Conservation (phyloP, 2,329 filamentous ascomycete species). For the Phaeosphaeria sp. region DNA sequence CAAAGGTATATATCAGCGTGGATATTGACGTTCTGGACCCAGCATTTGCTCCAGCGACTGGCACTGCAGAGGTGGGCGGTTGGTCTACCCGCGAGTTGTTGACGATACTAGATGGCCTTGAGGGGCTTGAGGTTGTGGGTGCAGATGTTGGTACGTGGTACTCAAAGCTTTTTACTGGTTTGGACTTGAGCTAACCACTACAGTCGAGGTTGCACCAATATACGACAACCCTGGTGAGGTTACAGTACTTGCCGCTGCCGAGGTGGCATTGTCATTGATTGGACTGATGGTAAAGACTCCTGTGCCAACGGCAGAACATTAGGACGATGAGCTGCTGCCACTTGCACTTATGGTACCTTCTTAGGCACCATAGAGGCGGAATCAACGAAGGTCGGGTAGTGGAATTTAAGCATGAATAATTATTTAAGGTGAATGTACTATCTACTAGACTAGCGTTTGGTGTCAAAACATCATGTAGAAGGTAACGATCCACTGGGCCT, state of each 20-base stretch:
- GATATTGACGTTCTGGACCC: conserved; percentile 65
- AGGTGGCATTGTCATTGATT: conserved; percentile 60
- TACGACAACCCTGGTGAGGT: conserved; percentile 68
- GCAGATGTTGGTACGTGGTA: conserved; percentile 59
- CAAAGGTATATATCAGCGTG: conserved; percentile 63
- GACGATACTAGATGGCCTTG: conserved; percentile 65
- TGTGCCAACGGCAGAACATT: neutral
- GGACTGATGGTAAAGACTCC: conserved; percentile 53
- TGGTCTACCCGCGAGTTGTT: conserved; percentile 67
- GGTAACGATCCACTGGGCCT: neutral
- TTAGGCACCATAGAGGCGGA: neutral
- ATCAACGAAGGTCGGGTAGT: neutral
- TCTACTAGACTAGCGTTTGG: no score
- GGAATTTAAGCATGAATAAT: neutral
- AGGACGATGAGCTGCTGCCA: neutral
- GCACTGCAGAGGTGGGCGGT: conserved; percentile 67
- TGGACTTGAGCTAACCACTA: neutral
- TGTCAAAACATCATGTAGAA: neutral
- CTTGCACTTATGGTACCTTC: no score
- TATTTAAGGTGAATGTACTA: neutral
- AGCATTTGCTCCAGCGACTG: conserved; percentile 63
- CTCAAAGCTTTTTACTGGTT: neutral
- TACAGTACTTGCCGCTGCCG: conserved; percentile 62
- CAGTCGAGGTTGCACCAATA: conserved; percentile 66
- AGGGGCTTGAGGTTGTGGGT: conserved; percentile 63